Conservation (phyloP, 2,329 filamentous ascomycete species). For the Xylogone sp. region DNA sequence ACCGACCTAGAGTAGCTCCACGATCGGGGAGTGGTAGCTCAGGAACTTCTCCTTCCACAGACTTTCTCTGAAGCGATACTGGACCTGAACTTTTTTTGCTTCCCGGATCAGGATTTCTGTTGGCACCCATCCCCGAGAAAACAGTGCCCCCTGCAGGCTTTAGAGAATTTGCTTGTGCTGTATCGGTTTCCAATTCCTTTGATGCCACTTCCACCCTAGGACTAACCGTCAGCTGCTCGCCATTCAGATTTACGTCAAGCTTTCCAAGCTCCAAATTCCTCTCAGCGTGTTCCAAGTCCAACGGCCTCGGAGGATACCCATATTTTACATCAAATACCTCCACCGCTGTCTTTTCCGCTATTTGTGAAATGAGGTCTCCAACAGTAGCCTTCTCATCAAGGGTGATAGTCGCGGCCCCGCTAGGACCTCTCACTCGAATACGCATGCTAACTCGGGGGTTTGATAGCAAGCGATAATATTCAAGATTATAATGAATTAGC, state of each 20-base stretch:
- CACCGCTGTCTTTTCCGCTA: conserved; percentile 62
- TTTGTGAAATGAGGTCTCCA: conserved; percentile 53
- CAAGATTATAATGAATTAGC: too few relatives aligned
- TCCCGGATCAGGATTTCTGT: background rate
- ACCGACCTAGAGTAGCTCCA: conserved; percentile 48
- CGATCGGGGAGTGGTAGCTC: conserved; percentile 41
- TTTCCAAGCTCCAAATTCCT: conserved; percentile 44
- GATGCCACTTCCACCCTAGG: conserved; percentile 11
- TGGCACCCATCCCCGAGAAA: background rate
- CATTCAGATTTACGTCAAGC: conserved; percentile 59
- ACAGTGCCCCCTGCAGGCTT: background rate
- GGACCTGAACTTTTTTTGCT: conserved; percentile 3
- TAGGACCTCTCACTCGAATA: conserved; percentile 70
- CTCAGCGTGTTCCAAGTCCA: conserved; percentile 54
- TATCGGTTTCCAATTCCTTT: background rate
- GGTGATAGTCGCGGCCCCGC: conserved; percentile 66
- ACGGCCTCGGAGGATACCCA: conserved; percentile 73
- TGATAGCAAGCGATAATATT: too few relatives aligned
- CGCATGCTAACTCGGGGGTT: conserved; percentile 65
- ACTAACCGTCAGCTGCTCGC: conserved; percentile 63
- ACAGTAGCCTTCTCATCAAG: conserved; percentile 67
- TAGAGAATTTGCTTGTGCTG: background rate
- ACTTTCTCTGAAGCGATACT: conserved; percentile 22
- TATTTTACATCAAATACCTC: conserved; percentile 72
- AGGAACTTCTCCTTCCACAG: conserved; percentile 27